A percentile compares a stretch with the other conserved stretches of the same genome.
Evolutionary conservation across 805 yeast species (phyloP).

Genomic region (Myxozyma neotropica): DNA sequence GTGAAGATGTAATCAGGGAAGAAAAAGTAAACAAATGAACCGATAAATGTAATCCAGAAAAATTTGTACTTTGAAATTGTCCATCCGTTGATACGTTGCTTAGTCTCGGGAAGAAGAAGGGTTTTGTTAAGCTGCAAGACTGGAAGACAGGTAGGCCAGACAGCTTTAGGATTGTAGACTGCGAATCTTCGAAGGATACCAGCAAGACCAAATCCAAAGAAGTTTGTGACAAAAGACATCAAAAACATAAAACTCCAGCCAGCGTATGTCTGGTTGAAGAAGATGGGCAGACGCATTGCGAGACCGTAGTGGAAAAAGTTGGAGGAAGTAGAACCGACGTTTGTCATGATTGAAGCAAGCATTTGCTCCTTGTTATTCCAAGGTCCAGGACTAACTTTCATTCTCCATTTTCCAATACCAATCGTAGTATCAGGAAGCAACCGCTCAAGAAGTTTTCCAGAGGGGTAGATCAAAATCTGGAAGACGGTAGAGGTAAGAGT

Average conservation of each 20-base stretch:
- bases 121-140: constrained; percentile 54
- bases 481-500: constrained; percentile 55
- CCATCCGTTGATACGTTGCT: constrained; percentile 53
- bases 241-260: constrained; percentile 17
- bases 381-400: constrained; percentile 62
- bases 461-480: constrained; percentile 61
- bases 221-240: constrained; percentile 47
- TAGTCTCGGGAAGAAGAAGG: constrained; percentile 41
- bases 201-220: constrained; percentile 68
- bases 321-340: constrained; percentile 16
- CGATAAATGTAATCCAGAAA: constrained; percentile 48
- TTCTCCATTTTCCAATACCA: constrained; percentile 52
- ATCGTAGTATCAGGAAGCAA: constrained; percentile 52
- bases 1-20: constrained; percentile 62
- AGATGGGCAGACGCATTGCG: constrained; percentile 35
- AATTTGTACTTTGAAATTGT: constrained; percentile 55
- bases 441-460: constrained; percentile 52
- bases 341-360: constrained; percentile 53
- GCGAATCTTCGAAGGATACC: constrained; percentile 62
- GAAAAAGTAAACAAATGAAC: constrained; percentile 57
- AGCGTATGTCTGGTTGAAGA: constrained; percentile 16
- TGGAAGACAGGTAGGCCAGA: constrained; percentile 72
- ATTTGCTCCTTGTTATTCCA: constrained; percentile 67
- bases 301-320: constrained; percentile 52
- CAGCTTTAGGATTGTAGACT: constrained; percentile 58